Percentiles rank a stretch among this genome's conserved stretches.
Evolutionary conservation across 306 rosid genomes (phyloP).

Genomic region (Lagenaria siceraria): DNA sequence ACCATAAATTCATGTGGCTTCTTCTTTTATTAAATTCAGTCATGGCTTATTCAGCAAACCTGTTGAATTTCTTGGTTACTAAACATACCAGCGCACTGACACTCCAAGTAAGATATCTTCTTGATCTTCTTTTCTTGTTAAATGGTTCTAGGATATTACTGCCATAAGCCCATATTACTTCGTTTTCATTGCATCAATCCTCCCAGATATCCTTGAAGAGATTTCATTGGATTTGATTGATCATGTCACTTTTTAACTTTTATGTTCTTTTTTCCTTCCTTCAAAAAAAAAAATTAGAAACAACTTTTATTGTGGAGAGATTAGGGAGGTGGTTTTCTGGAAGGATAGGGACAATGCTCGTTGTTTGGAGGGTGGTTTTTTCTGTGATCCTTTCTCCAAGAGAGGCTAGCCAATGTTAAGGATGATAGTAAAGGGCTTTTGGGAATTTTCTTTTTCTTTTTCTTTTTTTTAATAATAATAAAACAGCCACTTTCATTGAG

Average conservation of each 20-base stretch:
- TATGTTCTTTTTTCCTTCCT: background rate
- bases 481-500: too few relatives aligned
- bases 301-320: background rate
- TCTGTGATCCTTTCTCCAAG: background rate
- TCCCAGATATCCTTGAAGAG: background rate
- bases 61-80: conserved; percentile 95
- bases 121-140: background rate
- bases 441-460: background rate
- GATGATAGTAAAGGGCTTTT: background rate
- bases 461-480: too few relatives aligned
- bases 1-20: conserved; percentile 66
- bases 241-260: background rate
- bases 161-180: background rate
- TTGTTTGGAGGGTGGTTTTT: background rate
- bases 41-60: conserved; percentile 76
- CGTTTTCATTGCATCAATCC: background rate
- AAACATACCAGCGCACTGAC: conserved; percentile 91
- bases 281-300: background rate
- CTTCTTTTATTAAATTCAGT: conserved; percentile 82
- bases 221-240: background rate
- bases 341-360: background rate
- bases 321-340: background rate
- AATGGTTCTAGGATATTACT: background rate
- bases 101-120: conserved; percentile 59
- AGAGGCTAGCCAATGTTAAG: background rate